Evolutionary conservation across 2,329 filamentous ascomycete genomes (phyloP).

Genomic region (Venturia pyrina): DNA sequence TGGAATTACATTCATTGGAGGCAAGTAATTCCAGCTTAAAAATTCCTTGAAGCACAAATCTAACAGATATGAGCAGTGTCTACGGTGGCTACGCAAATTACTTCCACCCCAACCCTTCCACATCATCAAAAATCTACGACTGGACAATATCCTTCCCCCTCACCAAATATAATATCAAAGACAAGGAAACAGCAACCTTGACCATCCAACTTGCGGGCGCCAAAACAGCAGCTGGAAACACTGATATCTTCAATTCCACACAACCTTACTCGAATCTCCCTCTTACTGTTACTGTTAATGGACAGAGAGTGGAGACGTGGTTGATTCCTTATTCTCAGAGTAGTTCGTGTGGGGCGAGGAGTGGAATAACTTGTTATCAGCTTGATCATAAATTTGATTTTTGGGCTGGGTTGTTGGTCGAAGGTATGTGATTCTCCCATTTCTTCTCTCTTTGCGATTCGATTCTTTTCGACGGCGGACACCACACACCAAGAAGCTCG

Average conservation of each 20-base stretch:
- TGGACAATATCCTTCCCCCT: neutral
- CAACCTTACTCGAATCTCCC: conserved; percentile 45
- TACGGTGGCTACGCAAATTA: neutral
- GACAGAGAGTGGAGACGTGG: conserved; percentile 39
- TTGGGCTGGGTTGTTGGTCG: conserved; percentile 33
- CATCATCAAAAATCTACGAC: neutral
- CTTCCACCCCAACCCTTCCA: neutral
- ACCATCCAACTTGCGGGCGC: conserved; percentile 54
- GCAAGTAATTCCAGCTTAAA: conserved; percentile 27
- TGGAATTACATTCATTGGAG: conserved; percentile 59
- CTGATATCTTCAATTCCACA: conserved; percentile 43
- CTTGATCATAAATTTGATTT: conserved; percentile 51
- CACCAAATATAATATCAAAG: neutral
- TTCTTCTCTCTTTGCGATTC: too few species aligned
- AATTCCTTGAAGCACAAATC: neutral
- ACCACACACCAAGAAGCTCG: too few species aligned
- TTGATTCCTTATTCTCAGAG: conserved; percentile 49
- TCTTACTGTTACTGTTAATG: conserved; percentile 41
- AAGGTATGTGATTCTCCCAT: conserved; percentile 10
- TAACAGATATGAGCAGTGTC: neutral
- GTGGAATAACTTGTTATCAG: conserved; percentile 52
- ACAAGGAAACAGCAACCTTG: conserved; percentile 38
- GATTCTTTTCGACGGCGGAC: too few species aligned
- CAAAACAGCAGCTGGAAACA: conserved; percentile 53
- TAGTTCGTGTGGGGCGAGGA: conserved; percentile 51